These are phyloP conservation scores for Prunus dulcis DNA, from an alignment of 306 rosid genomes.

Conservation along the genomic window DNA sequence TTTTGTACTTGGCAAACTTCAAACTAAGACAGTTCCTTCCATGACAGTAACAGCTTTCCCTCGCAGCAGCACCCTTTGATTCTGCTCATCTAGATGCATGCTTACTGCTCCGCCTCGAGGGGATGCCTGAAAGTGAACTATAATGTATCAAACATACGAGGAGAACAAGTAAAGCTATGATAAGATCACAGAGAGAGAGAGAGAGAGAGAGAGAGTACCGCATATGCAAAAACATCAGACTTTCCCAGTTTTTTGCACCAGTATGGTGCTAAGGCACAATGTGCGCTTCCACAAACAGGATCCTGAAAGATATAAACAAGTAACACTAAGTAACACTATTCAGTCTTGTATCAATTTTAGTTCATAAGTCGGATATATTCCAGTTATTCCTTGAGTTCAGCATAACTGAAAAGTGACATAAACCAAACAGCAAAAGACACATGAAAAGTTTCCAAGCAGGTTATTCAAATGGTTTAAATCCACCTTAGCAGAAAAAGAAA, in stretches of 20 bases:
- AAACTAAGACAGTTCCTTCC: constrained; percentile 63
- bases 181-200: neutral
- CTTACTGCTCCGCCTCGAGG: constrained; percentile 61
- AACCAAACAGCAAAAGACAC: neutral
- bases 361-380: neutral
- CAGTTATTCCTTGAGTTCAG: neutral
- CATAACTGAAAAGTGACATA: neutral
- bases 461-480: neutral
- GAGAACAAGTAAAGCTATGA: neutral
- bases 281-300: constrained; percentile 60
- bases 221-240: constrained; percentile 45
- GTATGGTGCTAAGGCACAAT: constrained; percentile 49
- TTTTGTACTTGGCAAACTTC: neutral
- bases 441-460: neutral
- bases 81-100: constrained; percentile 57
- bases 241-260: constrained; percentile 58
- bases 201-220: constrained; percentile 30
- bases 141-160: neutral
- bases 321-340: neutral
- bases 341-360: neutral
- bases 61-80: constrained; percentile 57
- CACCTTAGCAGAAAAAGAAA: too few relatives aligned
- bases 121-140: constrained; percentile 57
- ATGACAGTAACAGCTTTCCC: constrained; percentile 70
- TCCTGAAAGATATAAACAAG: constrained; percentile 36